Evolutionary conservation across 441 rosid species (phyloP), one percentile per base, ranked within the genome.

Genomic region (Hypseocharis bilobata): DNA sequence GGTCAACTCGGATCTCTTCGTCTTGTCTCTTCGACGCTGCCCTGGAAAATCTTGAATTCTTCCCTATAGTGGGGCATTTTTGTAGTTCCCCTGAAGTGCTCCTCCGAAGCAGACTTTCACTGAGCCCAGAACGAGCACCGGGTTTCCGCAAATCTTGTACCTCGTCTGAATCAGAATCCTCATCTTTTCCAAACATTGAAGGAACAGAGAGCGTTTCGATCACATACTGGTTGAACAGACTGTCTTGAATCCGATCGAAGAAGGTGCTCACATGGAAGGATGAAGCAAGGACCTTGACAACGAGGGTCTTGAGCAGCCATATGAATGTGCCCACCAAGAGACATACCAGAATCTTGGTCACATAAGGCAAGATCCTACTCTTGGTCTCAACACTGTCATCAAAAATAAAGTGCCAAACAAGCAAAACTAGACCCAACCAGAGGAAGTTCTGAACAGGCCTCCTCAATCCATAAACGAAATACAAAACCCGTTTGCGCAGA

Each of bases 231-330:
- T 81, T 81, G 65, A 86, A 91, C 38, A 85, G 23, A 0, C 90
- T 74, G 2, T 88, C 91, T 60, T 85, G 91, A 71, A 91, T 88
- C 68, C 91, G 70, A 44, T 85, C 96, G 8, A 88, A 91, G 62
- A 88, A 87, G 0, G 96, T 79, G 26, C 89, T 85, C 0, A 85
- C 88, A 49, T 91, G 97, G 64, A 91, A 91, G 0, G 86, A 85
- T 0, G 88, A 84, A 1, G 96, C 92, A 3, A 88, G 74, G 0
- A 83, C 88, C 70, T 91, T 88, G 11, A 91, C 88, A 59, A 91
- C 76, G n/a, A 86, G 60, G 1, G 86, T 86, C 76, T 86, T 85
- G 32, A 85, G 25, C 44, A 91, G 65, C 96, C 93, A 87, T 6
- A 91, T 49, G 56, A 79, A 67, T 3, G 80, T 86, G 3, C 83